Conservation (phyloP, 148 eudicot species). For the Camellia japonica region DNA sequence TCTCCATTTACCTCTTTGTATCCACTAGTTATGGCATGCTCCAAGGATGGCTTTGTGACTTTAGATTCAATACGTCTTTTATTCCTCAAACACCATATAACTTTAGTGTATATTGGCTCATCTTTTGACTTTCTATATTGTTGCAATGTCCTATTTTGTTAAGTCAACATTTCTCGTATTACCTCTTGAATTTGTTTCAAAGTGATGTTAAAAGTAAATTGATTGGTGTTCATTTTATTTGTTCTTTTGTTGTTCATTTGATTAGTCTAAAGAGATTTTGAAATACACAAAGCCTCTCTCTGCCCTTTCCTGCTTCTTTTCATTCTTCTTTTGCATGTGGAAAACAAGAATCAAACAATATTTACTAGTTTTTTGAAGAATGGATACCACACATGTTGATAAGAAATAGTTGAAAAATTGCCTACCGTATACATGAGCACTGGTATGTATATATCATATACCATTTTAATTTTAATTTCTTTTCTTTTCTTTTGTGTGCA, state of each 20-base stretch:
- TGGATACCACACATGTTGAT: neutral
- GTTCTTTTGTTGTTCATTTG: neutral
- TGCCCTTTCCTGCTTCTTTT: too few species aligned
- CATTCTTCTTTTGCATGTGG: too few species aligned
- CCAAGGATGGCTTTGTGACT: conserved; percentile 67
- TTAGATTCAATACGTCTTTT: conserved; percentile 65
- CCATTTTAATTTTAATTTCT: neutral
- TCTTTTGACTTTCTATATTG: too few species aligned
- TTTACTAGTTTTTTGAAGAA: neutral
- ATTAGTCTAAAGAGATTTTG: too few species aligned
- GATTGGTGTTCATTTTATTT: neutral
- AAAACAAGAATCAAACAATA: neutral
- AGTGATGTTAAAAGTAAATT: neutral
- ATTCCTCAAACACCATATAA: neutral
- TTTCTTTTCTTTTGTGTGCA: too few species aligned
- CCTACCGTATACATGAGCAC: neutral
- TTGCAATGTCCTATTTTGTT: too few species aligned
- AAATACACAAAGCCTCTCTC: too few species aligned
- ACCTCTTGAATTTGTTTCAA: too few species aligned
- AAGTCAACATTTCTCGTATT: too few species aligned
- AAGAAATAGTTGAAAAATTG: neutral
- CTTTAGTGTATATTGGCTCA: neutral
- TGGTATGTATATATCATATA: neutral
- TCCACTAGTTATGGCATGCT: conserved; percentile 77
- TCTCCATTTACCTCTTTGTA: too few species aligned